Evolutionary conservation across 768 basidiomycete species (phyloP), one percentile per base, ranked within the genome.

Genomic region (Boletus tylopilopsis): DNA sequence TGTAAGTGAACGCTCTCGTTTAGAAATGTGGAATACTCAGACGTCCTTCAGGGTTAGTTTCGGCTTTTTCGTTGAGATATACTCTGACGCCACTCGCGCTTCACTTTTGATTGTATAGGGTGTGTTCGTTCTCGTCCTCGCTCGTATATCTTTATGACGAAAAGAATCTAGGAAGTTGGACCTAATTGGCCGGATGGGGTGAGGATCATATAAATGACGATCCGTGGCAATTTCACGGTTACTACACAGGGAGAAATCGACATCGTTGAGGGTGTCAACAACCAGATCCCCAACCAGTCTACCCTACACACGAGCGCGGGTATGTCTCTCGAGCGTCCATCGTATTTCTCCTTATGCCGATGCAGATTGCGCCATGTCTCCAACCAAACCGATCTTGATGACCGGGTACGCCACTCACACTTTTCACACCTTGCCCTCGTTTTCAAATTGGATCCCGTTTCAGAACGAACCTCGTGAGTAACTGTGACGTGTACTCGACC

Each of bases 241-340:
- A 18, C 16, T 18, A 0, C 23, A 24, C 35, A 68, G 66, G 64
- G 67, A 1, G 66, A 67, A 51, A 53, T 67, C 3, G 68, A 69
- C 50, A 68, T 69, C 12, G 16, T 70, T 3, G 68, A 71, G 35
- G 69, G 69, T 7, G 65, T 66, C 47, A 71, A 71, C 36, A 29
- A 59, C 43, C n/a, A 45, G n/a, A 16, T 34, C 4, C 67, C 70
- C 2, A 65, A 71, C 41, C 53, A 55, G 19, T 59, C 62, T 9
- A 68, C 64, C n/a, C 42, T 72, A 11, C 70, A 71, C 42, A 67
- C 65, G 1, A 56, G 24, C 36, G 36, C 56, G 8, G 38, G 58
- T 64, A 37, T 15, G 61, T 60, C 24, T 32, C 21, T 29, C 29
- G 33, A 9, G 13, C n/a, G 29, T 30, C 10, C 9, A 2, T 13